These are phyloP conservation scores for Somion occarium DNA, from an alignment of 1,284 basidiomycete species.

Conservation along the genomic window DNA sequence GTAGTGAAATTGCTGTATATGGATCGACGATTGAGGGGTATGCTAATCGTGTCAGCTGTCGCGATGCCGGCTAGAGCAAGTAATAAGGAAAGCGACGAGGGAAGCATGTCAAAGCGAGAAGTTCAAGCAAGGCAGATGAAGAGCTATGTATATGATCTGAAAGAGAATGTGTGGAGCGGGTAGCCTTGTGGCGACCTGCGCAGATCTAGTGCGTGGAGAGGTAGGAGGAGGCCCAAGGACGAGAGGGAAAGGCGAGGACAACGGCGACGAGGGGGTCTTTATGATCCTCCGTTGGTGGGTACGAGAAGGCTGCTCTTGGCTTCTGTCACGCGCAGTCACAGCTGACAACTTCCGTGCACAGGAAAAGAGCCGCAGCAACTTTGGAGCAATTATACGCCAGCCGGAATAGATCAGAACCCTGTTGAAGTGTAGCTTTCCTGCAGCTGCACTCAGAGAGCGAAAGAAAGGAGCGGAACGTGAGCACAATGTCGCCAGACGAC, in stretches of 20 bases:
- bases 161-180: neutral
- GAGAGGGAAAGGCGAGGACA: slow-evolving; percentile 1
- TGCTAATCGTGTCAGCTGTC: slow-evolving; percentile 17
- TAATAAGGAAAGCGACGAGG: slow-evolving; percentile 11
- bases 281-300: slow-evolving; percentile 2
- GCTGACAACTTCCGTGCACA: neutral
- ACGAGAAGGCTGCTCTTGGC: neutral
- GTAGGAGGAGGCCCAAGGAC: slow-evolving; percentile 2
- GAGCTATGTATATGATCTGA: neutral
- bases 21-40: slow-evolving; percentile 17
- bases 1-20: slow-evolving; percentile 3
- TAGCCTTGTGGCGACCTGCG: slow-evolving; percentile 1
- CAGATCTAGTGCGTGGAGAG: slow-evolving; percentile 3
- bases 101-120: slow-evolving; percentile 10
- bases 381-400: neutral
- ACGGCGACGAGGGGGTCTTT: no score
- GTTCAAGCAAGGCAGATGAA: neutral
- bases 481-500: neutral
- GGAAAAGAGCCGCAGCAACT: neutral
- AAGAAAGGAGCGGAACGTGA: neutral
- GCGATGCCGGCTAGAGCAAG: slow-evolving; percentile 17
- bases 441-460: neutral
- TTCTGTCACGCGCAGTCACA: slow-evolving; percentile 5
- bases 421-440: neutral
- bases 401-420: neutral